A percentile compares a stretch with the other conserved stretches of the same genome.
Evolutionary conservation across 148 eudicot genomes (phyloP).

Genomic region (Simmondsia chinensis): DNA sequence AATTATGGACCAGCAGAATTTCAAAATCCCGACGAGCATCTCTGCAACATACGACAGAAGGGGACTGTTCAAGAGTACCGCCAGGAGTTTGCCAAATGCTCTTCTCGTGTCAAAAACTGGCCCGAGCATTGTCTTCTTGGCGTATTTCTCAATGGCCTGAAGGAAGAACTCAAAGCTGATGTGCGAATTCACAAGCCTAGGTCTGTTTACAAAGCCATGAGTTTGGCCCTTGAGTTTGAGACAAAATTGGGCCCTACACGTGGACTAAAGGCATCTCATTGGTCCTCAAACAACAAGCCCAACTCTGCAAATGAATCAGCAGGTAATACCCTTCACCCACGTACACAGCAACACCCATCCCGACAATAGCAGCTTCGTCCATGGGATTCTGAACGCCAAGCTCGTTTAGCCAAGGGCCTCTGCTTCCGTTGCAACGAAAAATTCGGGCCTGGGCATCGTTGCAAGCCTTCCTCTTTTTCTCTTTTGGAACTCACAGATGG

Average conservation of each 20-base stretch:
- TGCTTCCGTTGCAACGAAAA: too few relatives aligned
- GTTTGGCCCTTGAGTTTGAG: conserved; percentile 1
- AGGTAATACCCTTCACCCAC: too few relatives aligned
- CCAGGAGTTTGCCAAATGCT: background rate
- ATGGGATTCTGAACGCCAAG: too few relatives aligned
- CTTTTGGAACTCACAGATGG: too few relatives aligned
- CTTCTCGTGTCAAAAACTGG: background rate
- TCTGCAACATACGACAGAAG: background rate
- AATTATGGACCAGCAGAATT: background rate
- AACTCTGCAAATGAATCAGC: too few relatives aligned
- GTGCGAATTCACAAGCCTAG: background rate
- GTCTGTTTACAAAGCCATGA: background rate
- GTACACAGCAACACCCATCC: too few relatives aligned
- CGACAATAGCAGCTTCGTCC: too few relatives aligned
- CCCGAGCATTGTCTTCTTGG: background rate
- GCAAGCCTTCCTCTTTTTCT: too few relatives aligned
- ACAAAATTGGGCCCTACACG: background rate
- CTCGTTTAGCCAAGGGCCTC: too few relatives aligned
- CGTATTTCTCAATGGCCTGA: background rate
- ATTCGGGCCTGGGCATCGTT: too few relatives aligned
- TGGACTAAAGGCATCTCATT: too few relatives aligned
- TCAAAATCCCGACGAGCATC: background rate
- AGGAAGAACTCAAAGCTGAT: background rate
- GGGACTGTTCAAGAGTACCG: background rate
- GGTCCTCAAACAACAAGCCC: too few relatives aligned